Base-by-base conservation (phyloP, 1,284 basidiomycete genomes). In the Cerioporus squamosus region DNA sequence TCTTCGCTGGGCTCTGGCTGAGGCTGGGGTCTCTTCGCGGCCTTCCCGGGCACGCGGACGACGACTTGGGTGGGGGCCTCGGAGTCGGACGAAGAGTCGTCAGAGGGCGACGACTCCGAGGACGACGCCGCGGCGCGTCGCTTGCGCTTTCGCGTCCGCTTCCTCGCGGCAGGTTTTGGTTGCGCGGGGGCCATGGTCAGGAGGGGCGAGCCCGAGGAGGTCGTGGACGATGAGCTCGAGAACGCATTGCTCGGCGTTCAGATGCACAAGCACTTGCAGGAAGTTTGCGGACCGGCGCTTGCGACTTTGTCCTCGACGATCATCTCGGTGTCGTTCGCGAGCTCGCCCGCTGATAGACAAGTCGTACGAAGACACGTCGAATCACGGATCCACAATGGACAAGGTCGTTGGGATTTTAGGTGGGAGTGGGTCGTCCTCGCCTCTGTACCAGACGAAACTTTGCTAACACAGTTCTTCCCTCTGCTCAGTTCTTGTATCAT, bases 401-500 rank as follows among this genome's bases (percentile, higher is more conserved):
- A 83, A 83, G 64, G 76, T 80, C 45, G 80, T 89, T 36, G 87
- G 87, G 39, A 81, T 89, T 20, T 76, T 89, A 71, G 86, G 86
- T 88, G 73, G 69, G 85, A 76, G 84, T 87, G 73, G 65, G 81
- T 82, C 52, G 42, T n/a, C 43, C 22, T 38, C 26, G 12, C 24
- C 10, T 24, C 18, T 38, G 23, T 10, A 17, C n/a, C 23, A 22
- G 5, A 23, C 5, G 15, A 17, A 5, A n/a, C 36, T n/a, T 6
- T 18, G 24, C 44, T 60, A 22, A 61, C 51, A 33, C 29, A 22
- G n/a, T n/a, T n/a, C 24, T 15, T 17, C 38, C 10, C 39, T 51
- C 44, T 44, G n/a, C n/a, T n/a, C n/a, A 50, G 51, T 39, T 57
- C 58, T 59, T 31, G 62, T 44, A 43, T 55, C 23, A 42, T 45